Evolutionary conservation across 345 rosid genomes (phyloP).

Genomic region (Linum lewisii): DNA sequence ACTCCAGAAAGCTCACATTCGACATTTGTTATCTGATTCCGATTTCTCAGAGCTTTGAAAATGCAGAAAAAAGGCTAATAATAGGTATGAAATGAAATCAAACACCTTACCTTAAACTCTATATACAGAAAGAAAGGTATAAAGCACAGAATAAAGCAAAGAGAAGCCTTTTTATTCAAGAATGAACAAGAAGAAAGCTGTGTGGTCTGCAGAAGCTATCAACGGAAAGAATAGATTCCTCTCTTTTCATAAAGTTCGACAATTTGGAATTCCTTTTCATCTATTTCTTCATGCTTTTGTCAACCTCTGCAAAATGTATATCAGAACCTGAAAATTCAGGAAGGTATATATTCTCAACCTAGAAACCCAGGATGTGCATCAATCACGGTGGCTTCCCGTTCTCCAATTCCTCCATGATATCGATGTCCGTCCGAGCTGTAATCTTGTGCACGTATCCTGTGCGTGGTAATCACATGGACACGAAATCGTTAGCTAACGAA

Average conservation of each 20-base stretch:
- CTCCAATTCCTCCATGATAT: constrained; percentile 75
- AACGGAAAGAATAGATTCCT: constrained; percentile 25
- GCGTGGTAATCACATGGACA: background rate
- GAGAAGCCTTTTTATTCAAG: constrained; percentile 5
- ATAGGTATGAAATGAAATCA: background rate
- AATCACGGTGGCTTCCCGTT: constrained; percentile 57
- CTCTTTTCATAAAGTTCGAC: constrained; percentile 20
- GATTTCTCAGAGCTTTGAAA: background rate
- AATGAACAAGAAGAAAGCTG: constrained; percentile 2
- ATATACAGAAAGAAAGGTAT: background rate
- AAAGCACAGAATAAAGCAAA: background rate
- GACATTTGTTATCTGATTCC: constrained; percentile 24
- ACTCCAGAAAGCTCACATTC: constrained; percentile 48
- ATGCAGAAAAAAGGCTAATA: background rate
- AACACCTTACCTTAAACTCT: too few species aligned
- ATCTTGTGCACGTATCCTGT: constrained; percentile 94
- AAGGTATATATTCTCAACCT: constrained; percentile 8
- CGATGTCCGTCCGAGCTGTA: constrained; percentile 77
- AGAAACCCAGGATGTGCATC: background rate
- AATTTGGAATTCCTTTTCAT: constrained; percentile 17
- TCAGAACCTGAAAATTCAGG: constrained; percentile 15
- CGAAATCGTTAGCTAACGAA: background rate
- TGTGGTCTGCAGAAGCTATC: constrained; percentile 5
- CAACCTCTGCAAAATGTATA: constrained; percentile 5
- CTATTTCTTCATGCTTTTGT: constrained; percentile 3